A percentile compares a stretch with the other conserved stretches of the same genome.
Evolutionary conservation across 257 asterid species (phyloP).

Genomic region (Nicotiana otophora): DNA sequence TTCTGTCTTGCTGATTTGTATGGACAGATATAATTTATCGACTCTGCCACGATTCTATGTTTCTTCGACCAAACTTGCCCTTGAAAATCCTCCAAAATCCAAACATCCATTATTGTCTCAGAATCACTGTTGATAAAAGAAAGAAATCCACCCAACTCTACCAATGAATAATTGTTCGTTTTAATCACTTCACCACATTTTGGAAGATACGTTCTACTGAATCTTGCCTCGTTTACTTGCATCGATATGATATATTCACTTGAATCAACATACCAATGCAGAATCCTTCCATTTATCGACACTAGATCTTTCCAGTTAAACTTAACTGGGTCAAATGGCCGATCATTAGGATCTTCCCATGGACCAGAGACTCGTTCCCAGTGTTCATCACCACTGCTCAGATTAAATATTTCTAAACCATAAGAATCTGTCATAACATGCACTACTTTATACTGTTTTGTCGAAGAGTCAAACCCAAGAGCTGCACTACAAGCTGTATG

Average conservation of each 20-base stretch:
- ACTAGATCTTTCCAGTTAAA: not conserved
- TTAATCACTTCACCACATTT: not conserved
- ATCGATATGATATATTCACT: constrained; percentile 10
- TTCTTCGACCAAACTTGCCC: constrained; percentile 17
- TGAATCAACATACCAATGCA: constrained; percentile 11
- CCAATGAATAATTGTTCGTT: not conserved
- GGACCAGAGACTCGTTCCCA: constrained; percentile 19
- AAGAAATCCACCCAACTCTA: constrained; percentile 19
- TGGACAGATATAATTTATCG: not conserved
- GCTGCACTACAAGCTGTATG: constrained; percentile 14
- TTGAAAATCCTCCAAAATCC: constrained; percentile 14
- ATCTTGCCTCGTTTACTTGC: not conserved
- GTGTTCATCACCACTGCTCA: not conserved
- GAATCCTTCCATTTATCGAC: not conserved
- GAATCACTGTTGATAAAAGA: not conserved
- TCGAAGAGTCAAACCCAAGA: constrained; percentile 14
- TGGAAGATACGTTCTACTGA: not conserved
- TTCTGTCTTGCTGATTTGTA: not conserved
- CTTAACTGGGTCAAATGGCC: not conserved
- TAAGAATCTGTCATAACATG: constrained; percentile 4
- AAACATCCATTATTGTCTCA: not conserved
- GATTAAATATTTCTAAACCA: constrained; percentile 16
- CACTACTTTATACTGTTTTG: constrained; percentile 12
- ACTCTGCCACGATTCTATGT: not conserved
- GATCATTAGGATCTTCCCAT: not conserved